Percentiles rank a stretch among this genome's conserved stretches.
These are phyloP conservation scores for Candida mattraensis DNA, from an alignment of 805 yeast species.

Conservation along the genomic window DNA sequence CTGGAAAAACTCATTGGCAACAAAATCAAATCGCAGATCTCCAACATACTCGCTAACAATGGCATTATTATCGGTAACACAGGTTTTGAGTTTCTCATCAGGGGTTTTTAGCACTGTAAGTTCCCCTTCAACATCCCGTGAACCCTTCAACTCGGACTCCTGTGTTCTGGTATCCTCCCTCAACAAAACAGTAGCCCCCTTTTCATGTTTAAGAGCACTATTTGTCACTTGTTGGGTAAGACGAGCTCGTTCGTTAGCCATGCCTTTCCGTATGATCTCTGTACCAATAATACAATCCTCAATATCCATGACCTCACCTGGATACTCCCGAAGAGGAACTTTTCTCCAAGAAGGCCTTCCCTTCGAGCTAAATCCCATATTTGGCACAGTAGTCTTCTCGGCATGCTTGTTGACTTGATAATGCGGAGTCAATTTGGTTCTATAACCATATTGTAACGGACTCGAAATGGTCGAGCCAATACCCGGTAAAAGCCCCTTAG, in stretches of 20 bases:
- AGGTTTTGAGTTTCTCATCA: constrained; percentile 51
- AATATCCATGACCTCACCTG: constrained; percentile 83
- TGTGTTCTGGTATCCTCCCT: constrained; percentile 67
- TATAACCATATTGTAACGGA: constrained; percentile 72
- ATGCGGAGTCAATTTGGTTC: constrained; percentile 96
- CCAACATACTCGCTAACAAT: constrained; percentile 75
- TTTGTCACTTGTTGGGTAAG: constrained; percentile 40
- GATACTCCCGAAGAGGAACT: constrained; percentile 29
- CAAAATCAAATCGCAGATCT: constrained; percentile 79
- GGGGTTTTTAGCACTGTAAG: constrained; percentile 36
- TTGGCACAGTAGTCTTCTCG: constrained; percentile 43
- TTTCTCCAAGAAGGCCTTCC: constrained; percentile 74
- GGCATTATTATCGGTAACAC: constrained; percentile 76
- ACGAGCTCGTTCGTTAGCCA: constrained; percentile 62
- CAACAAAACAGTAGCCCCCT: constrained; percentile 84
- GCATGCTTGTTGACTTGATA: constrained; percentile 68
- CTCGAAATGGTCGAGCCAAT: constrained; percentile 54
- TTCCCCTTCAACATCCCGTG: constrained; percentile 42
- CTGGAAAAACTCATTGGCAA: constrained; percentile 96
- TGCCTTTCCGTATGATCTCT: constrained; percentile 67
- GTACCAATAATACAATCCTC: constrained; percentile 96
- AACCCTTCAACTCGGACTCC: constrained; percentile 42
- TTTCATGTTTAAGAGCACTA: constrained; percentile 38
- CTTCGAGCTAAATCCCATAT: constrained; percentile 86
- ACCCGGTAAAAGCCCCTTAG: constrained; percentile 50